Evolutionary conservation across 768 basidiomycete genomes (phyloP).

Genomic region (Clavaria fumosa): DNA sequence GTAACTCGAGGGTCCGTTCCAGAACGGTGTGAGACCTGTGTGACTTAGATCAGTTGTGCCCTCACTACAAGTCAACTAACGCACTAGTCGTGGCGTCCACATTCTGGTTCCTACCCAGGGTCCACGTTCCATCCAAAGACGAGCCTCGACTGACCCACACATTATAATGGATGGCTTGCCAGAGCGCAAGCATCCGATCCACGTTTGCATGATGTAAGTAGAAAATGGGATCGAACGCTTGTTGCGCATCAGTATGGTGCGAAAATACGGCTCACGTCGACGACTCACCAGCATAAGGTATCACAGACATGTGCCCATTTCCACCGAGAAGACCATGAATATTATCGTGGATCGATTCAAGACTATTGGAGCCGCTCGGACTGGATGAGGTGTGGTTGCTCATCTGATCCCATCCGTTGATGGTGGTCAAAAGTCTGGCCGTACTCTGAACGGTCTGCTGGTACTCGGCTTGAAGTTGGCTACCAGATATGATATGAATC

Average conservation of each 20-base stretch:
- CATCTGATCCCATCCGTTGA: no score
- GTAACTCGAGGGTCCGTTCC: constrained; percentile 22
- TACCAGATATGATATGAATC: no score
- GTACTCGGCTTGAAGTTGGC: no score
- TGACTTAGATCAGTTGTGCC: background rate
- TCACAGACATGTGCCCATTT: constrained; percentile 27
- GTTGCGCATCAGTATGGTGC: no score
- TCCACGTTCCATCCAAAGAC: constrained; percentile 19
- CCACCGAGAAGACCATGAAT: constrained; percentile 31
- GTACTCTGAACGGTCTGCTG: no score
- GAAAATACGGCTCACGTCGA: no score
- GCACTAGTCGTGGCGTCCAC: constrained; percentile 19
- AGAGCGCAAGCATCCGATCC: constrained; percentile 36
- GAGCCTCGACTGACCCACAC: constrained; percentile 23
- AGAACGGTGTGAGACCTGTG: constrained; percentile 33
- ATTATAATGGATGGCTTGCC: constrained; percentile 29
- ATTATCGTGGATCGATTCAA: constrained; percentile 34
- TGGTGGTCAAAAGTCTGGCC: background rate
- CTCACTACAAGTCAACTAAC: constrained; percentile 7
- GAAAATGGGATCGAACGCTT: constrained; percentile 39
- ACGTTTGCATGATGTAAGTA: constrained; percentile 39
- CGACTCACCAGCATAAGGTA: constrained; percentile 24
- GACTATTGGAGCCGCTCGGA: constrained; percentile 28
- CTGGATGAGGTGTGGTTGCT: no score
- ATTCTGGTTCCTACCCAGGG: constrained; percentile 14